Conservation (phyloP, 495 filamentous ascomycete species). For the Neurospora tetraspora region DNA sequence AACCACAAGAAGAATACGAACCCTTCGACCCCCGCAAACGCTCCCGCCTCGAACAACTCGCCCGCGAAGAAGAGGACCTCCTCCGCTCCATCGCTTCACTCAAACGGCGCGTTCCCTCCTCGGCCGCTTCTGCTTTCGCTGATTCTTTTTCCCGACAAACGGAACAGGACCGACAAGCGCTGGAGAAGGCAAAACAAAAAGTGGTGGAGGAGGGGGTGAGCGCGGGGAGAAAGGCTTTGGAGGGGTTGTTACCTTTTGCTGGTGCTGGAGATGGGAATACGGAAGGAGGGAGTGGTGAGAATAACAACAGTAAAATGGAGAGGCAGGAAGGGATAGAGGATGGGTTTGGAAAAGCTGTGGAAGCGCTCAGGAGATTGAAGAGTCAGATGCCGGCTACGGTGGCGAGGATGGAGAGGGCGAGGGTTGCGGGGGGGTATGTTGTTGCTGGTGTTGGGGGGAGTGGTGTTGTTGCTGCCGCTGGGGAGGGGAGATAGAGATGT, state of each 20-base stretch:
- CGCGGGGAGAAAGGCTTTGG: slow-evolving; percentile 12
- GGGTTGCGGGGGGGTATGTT: slow-evolving; percentile 54
- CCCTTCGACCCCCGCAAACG: slow-evolving; percentile 64
- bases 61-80: slow-evolving; percentile 61
- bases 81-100: slow-evolving; percentile 62
- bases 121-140: slow-evolving; percentile 47
- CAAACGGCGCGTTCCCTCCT: slow-evolving; percentile 55
- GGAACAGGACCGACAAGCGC: slow-evolving; percentile 37
- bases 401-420: slow-evolving; percentile 69
- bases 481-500: neutral
- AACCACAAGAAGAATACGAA: slow-evolving; percentile 55
- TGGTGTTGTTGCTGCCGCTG: slow-evolving; percentile 27
- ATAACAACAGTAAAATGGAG: slow-evolving; percentile 17
- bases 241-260: slow-evolving; percentile 13
- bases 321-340: slow-evolving; percentile 41
- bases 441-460: slow-evolving; percentile 48
- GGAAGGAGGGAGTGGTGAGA: too few species aligned
- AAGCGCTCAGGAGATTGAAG: slow-evolving; percentile 44
- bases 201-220: slow-evolving; percentile 10
- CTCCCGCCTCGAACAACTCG: slow-evolving; percentile 52
- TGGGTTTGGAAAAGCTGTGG: slow-evolving; percentile 40
- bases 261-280: neutral
- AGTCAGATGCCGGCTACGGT: slow-evolving; percentile 58
- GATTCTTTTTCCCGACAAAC: slow-evolving; percentile 36
- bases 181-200: slow-evolving; percentile 18